Evolutionary conservation across 2,329 filamentous ascomycete species (phyloP).

Genomic region (Sordariomycetes sp.): DNA sequence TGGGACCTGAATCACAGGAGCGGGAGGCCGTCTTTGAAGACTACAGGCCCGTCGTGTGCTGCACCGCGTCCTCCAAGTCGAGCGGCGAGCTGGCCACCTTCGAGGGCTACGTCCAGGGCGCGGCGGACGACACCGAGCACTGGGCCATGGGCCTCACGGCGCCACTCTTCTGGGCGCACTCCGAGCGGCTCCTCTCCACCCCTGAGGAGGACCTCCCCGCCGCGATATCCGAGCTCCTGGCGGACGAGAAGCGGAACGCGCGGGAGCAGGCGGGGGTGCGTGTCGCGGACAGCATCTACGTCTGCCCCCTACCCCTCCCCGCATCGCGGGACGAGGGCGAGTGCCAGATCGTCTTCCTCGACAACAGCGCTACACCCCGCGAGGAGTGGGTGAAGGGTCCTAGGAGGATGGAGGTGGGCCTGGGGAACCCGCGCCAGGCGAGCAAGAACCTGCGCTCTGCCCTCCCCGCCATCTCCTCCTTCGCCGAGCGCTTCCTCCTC

Average conservation of each 20-base stretch:
- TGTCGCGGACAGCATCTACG: constrained; percentile 24
- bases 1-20: constrained; percentile 20
- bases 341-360: constrained; percentile 25
- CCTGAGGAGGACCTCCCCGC: constrained; percentile 52
- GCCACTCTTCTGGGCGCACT: constrained; percentile 67
- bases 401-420: constrained; percentile 43
- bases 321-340: constrained; percentile 7
- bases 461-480: constrained; percentile 50
- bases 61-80: constrained; percentile 67
- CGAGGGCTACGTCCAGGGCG: constrained; percentile 80
- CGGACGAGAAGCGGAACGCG: constrained; percentile 11
- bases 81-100: constrained; percentile 50
- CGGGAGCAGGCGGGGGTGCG: constrained; percentile 6
- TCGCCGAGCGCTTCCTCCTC: constrained; percentile 32
- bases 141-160: constrained; percentile 81
- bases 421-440: constrained; percentile 65
- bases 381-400: constrained; percentile 28
- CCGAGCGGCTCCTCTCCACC: constrained; percentile 45
- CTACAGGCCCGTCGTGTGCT: constrained; percentile 69
- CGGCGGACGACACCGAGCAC: constrained; percentile 87
- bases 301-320: constrained; percentile 21
- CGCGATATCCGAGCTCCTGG: constrained; percentile 35
- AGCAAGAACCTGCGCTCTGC: constrained; percentile 72
- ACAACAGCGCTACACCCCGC: constrained; percentile 31
- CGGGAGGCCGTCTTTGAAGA: constrained; percentile 32